Base-by-base conservation (phyloP, 768 basidiomycete genomes). In the Boletus coccyginus region DNA sequence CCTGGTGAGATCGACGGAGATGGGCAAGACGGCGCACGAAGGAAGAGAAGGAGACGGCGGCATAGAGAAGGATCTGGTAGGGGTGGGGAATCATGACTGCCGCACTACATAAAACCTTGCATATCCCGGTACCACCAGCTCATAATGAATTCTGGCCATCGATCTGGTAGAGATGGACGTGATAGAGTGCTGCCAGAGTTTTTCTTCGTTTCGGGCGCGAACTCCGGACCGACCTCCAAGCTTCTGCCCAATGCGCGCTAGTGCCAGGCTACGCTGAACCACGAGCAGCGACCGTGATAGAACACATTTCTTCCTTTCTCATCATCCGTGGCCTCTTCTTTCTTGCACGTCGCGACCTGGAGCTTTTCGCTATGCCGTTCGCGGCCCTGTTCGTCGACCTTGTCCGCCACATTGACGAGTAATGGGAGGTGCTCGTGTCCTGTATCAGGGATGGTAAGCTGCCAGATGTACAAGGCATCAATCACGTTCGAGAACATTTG, bases 21-120 rank as follows among this genome's bases (percentile, higher is more conserved):
- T 11, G 36, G 2, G 35, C 61, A 57, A 19, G 49, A 66, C 8
- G 62, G 31, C 1, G 45, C 53, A 17, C 65, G 56, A 5, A 58
- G 61, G 57, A 79, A 74, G 62, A 80, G 72, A 61, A 76, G 75
- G 63, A 75, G 74, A 50, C 69, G 79, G 52, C 68, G 72, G 58
- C 75, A 78, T 50, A 77, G 74, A 52, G 78, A 73, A 56, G 63
- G 62, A 39, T 55, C 68, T 44, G 47, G 49, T 39, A 27, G 12
- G 33, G 51, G 21, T 12, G 43, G 50, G n/a, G 45, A 40, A 13
- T 55, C 53, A 36, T 61, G 48, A 56, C n/a, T 14, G 7, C 17
- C 39, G n/a, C 17, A 17, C 3, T 16, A 29, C 17, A 27, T 13
- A 27, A 27, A 27, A 27, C 27, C 32, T 19, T 5, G 17, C 19